A percentile compares a stretch with the other conserved stretches of the same genome.
These are phyloP conservation scores for Lentithecium fluviatile DNA, from an alignment of 495 filamentous ascomycete genomes.

Conservation along the genomic window DNA sequence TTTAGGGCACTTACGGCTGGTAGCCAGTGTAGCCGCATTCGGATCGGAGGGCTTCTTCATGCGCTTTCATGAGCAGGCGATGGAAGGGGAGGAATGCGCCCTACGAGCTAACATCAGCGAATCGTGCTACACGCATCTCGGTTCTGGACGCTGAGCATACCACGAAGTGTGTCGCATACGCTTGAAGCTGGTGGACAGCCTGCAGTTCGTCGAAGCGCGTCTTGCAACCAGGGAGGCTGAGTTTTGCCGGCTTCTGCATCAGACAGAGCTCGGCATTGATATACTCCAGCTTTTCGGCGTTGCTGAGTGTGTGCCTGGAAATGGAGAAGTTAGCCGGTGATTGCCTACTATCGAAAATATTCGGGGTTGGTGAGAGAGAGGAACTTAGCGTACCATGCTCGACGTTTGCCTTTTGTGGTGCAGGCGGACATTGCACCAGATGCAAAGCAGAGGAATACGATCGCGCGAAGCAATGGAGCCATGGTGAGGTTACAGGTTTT, in stretches of 20 bases:
- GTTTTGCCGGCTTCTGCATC: constrained; percentile 40
- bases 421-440: no score
- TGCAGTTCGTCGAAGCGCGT: constrained; percentile 50
- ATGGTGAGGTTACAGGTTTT: no score
- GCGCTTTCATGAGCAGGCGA: constrained; percentile 36
- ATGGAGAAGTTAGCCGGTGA: neutral
- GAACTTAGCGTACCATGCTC: no score
- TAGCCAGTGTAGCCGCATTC: constrained; percentile 43
- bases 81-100: constrained; percentile 44
- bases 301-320: constrained; percentile 42
- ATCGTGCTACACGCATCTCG: neutral
- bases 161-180: no score
- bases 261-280: constrained; percentile 49
- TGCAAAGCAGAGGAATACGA: no score
- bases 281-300: constrained; percentile 44
- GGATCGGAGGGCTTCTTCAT: constrained; percentile 36
- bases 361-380: no score
- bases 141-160: no score
- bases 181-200: constrained; percentile 37
- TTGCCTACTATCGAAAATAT: no score
- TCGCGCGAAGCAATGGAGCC: no score
- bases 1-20: constrained; percentile 25
- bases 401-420: no score
- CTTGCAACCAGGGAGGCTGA: constrained; percentile 38
- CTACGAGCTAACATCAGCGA: constrained; percentile 14